Percentiles rank a stretch among this genome's conserved stretches.
Evolutionary conservation across 371 early-diverging fungal genomes (phyloP).

Genomic region (Mortierella sp.): DNA sequence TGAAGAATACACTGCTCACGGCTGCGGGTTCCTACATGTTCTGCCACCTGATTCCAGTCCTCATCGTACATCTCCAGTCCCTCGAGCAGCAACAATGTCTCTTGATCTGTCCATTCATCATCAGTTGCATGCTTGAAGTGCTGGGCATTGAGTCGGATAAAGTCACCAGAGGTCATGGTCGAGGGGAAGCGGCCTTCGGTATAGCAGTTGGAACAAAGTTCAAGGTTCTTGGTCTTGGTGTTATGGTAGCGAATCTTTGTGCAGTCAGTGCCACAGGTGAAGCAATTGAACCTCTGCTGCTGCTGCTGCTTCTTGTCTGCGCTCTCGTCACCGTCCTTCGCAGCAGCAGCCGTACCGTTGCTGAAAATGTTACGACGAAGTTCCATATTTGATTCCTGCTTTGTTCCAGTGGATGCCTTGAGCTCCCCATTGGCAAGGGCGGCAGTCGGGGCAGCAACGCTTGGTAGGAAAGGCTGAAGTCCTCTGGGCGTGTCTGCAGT

Average conservation of each 20-base stretch:
- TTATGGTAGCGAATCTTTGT: conserved; percentile 84
- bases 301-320: conserved; percentile 54
- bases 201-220: conserved; percentile 92
- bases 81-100: conserved; percentile 93
- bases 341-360: conserved; percentile 36
- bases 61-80: conserved; percentile 96
- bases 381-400: conserved; percentile 35
- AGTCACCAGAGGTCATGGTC: conserved; percentile 87
- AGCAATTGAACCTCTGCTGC: conserved; percentile 71
- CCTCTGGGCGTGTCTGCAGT: conserved; percentile 97
- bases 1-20: conserved; percentile 95
- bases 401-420: conserved; percentile 15
- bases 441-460: conserved; percentile 47
- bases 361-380: conserved; percentile 35
- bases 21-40: conserved; percentile 93
- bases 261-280: conserved; percentile 93
- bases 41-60: conserved; percentile 96
- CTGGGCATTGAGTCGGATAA: conserved; percentile 75
- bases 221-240: conserved; percentile 81
- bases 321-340: conserved; percentile 47
- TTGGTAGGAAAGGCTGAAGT: conserved; percentile 87
- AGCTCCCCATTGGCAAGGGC: conserved; percentile 37
- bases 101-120: conserved; percentile 94
- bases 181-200: conserved; percentile 95
- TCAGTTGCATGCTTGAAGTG: conserved; percentile 65